Conservation (phyloP, 148 eudicot species). For the Fagopyrum homotropicum region DNA sequence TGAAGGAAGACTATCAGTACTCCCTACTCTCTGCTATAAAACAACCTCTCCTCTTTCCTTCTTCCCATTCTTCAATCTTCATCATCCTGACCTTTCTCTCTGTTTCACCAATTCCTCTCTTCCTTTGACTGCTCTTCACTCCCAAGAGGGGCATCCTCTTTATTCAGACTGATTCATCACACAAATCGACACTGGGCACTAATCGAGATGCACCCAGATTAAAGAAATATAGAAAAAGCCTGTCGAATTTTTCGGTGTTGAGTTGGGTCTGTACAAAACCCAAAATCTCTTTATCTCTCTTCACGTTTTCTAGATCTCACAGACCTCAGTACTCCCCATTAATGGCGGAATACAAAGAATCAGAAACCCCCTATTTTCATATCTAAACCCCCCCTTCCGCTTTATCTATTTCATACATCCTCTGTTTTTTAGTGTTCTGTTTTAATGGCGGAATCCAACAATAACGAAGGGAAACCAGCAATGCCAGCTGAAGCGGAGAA, state of each 20-base stretch:
- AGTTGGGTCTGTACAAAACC: background rate
- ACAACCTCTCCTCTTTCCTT: background rate
- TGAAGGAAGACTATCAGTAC: background rate
- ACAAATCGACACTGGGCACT: constrained; percentile 4
- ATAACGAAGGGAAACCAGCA: constrained; percentile 35
- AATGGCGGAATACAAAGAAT: background rate
- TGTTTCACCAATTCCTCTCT: background rate
- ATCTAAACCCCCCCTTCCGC: background rate
- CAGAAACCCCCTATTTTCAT: background rate
- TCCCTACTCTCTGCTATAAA: background rate
- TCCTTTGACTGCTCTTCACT: background rate
- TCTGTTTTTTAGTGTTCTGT: background rate
- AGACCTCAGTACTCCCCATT: background rate
- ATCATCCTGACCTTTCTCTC: constrained; percentile 3
- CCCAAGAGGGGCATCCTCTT: background rate
- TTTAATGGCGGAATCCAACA: constrained; percentile 35
- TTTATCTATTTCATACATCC: background rate
- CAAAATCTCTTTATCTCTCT: background rate
- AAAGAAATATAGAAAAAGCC: background rate
- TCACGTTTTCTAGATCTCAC: constrained; percentile 8
- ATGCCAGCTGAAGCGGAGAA: constrained; percentile 69
- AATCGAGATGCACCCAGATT: constrained; percentile 8
- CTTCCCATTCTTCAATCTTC: background rate
- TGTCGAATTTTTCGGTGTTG: background rate
- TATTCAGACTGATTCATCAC: background rate